These are phyloP conservation scores for Pichia heedii DNA, from an alignment of 805 yeast species.

Conservation along the genomic window DNA sequence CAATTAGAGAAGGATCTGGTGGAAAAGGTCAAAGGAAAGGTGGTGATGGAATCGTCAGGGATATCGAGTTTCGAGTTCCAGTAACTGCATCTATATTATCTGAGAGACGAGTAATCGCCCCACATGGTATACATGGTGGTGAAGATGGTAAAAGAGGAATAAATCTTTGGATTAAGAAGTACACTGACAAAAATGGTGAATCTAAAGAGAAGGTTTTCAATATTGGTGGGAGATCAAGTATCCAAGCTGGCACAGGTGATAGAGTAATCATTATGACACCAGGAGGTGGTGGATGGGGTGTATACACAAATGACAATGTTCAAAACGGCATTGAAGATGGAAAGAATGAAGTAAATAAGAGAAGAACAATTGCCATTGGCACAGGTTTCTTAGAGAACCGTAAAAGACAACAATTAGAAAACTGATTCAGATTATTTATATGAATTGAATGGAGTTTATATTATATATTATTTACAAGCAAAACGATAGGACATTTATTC, in stretches of 20 bases:
- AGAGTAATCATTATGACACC: constrained; percentile 63
- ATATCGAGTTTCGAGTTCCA: constrained; percentile 66
- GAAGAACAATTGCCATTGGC: constrained; percentile 15
- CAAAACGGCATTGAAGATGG: constrained; percentile 1
- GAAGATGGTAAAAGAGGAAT: constrained; percentile 63
- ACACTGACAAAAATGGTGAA: constrained; percentile 24
- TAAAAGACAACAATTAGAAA: constrained; percentile 24
- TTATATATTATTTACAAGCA: neutral
- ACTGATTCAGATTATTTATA: too few relatives aligned
- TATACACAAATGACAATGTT: too few relatives aligned
- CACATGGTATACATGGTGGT: constrained; percentile 85
- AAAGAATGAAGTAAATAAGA: too few relatives aligned
- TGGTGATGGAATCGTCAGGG: constrained; percentile 82
- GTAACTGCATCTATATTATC: constrained; percentile 74
- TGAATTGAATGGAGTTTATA: too few relatives aligned
- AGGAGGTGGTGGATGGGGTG: constrained; percentile 82
- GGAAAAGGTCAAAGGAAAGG: constrained; percentile 68
- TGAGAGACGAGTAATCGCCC: constrained; percentile 78
- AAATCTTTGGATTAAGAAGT: constrained; percentile 40
- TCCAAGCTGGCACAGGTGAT: constrained; percentile 52
- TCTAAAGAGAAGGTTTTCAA: constrained; percentile 33
- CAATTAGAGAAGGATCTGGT: constrained; percentile 67
- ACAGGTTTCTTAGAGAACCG: constrained; percentile 27
- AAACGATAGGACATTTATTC: constrained; percentile 4
- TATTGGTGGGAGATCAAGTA: constrained; percentile 67